Percentiles rank a stretch among this genome's conserved stretches.
Conservation (phyloP, 1,139 yeast genomes). For the Yamadazyma triangularis region DNA sequence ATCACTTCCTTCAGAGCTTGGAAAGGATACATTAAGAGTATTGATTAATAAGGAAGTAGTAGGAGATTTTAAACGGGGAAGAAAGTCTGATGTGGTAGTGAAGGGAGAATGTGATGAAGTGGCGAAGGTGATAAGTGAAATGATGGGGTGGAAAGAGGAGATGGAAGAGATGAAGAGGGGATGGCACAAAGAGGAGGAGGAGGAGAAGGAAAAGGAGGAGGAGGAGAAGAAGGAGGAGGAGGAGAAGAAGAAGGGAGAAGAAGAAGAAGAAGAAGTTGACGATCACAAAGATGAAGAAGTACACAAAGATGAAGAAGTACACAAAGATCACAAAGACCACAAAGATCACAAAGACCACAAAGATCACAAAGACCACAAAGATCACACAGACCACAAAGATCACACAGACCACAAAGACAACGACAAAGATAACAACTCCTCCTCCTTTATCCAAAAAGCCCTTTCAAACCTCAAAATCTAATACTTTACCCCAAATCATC, state of each 20-base stretch:
- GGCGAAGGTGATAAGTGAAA: constrained; percentile 47
- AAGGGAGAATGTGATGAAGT: constrained; percentile 63
- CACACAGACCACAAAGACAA: neutral
- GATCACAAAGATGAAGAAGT: neutral
- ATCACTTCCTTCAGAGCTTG: constrained; percentile 64
- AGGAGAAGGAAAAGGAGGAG: constrained; percentile 10
- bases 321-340: neutral
- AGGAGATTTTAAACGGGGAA: constrained; percentile 57
- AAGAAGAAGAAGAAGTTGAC: constrained; percentile 4
- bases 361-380: neutral
- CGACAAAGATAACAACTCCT: too few species aligned
- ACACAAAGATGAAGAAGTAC: constrained; percentile 3
- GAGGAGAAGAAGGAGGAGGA: constrained; percentile 13
- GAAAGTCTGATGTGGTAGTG: constrained; percentile 57
- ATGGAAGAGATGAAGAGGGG: constrained; percentile 32
- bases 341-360: neutral
- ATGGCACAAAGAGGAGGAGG: too few species aligned
- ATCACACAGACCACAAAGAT: neutral
- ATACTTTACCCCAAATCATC: too few species aligned
- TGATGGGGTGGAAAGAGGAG: constrained; percentile 64
- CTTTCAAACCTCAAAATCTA: neutral
- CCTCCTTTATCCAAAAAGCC: neutral
- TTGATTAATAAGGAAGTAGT: constrained; percentile 73
- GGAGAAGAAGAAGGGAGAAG: constrained; percentile 9
- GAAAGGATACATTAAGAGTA: constrained; percentile 46